Base-by-base conservation (phyloP, 164 flowering plant genomes). In the Berberis vulgaris region DNA sequence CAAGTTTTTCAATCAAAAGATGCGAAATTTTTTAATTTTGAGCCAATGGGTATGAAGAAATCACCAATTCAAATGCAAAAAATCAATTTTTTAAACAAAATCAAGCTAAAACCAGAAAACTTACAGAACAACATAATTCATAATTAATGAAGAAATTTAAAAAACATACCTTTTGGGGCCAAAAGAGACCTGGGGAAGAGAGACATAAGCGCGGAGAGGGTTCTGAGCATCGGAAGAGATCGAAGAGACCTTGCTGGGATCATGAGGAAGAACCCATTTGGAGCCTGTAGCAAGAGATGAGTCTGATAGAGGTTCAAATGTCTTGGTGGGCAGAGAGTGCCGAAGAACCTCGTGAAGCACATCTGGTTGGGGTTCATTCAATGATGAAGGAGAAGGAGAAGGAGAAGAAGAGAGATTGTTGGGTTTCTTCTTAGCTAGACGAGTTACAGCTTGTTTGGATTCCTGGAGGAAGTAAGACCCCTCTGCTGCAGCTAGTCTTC, bases 161-260 rank as follows among this genome's bases (percentile, higher is more conserved):
- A 46, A 49, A 2, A 13, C 58, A 2, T 10, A 75, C 78, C 78
- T 91, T 83, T 66, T 83, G 69, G 89, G 90, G 62, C 92, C 98
- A 62, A 91, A 86, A 1, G 92, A 86, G 79, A 89, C 95, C 69
- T 84, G 96, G 7, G 98, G 96, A 52, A 92, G 73, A 63, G 91
- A 82, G 11, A 86, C 60, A 65, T 80, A 85, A 65, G 80, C 91
- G 9, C 86, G 73, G 45, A 87, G 86, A 59, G 96, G 98, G 67
- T 86, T 88, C 12, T 84, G 46, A 45, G 77, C 85, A 49, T 87
- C 89, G 7, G 77, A 52, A 41, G 88, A 81, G 44, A 74, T 69
- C 59, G 66, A 59, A 39, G 72, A 67, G 2, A 12, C 53, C 0
- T 41, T 41, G 0, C 50, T 64, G 6, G 77, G 67, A 41, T 79